Evolutionary conservation across 2,329 filamentous ascomycete species (phyloP), one percentile per base, ranked within the genome.

Genomic region (Gliomastix tumulicola): DNA sequence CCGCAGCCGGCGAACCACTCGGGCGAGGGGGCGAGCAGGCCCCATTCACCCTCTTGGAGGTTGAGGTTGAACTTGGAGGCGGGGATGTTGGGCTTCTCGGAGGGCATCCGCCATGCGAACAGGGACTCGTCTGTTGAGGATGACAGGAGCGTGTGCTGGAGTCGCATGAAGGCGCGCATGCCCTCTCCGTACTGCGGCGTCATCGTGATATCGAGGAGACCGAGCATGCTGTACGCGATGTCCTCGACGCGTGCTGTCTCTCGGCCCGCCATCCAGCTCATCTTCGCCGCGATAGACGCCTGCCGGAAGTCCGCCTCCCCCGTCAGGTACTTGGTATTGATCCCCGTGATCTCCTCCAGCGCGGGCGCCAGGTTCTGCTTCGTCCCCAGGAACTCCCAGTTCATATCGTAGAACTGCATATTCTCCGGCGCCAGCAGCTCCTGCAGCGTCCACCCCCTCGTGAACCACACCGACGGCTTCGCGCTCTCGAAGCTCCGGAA

Each of bases 361-460:
- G 33, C 6, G 45, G 40, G 9, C 2, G 25, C 25, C 25, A 28
- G 25, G 25, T 15, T 28, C 8, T 12, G 16, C 25, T 28, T 28
- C 13, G 25, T 28, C 25, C 25, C 25, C 13, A 28, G 13, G 16
- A 13, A 12, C 2, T 18, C 5, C 57, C 56, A 62, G 3, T 38
- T 32, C 2, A 16, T n/a, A 21, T 54, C 45, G 37, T 48, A 61
- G 39, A 63, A 62, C 4, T 38, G 20, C 1, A 58, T 19, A 2
- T 41, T 36, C 2, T 16, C 18, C 0, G 55, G 55, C 0, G 57
- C 82, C 9, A 86, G 68, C 0, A 82, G 79, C 54, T 86, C 77
- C 50, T 82, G 82, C 42, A 82, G 59, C 0, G 79, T 84, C 48
- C 76, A 73, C 12, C 56, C 55, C 73, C 69, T 43, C 5, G 45